These are phyloP conservation scores for Rhynchosporium graminicola DNA, from an alignment of 2,329 filamentous ascomycete species.

Conservation along the genomic window DNA sequence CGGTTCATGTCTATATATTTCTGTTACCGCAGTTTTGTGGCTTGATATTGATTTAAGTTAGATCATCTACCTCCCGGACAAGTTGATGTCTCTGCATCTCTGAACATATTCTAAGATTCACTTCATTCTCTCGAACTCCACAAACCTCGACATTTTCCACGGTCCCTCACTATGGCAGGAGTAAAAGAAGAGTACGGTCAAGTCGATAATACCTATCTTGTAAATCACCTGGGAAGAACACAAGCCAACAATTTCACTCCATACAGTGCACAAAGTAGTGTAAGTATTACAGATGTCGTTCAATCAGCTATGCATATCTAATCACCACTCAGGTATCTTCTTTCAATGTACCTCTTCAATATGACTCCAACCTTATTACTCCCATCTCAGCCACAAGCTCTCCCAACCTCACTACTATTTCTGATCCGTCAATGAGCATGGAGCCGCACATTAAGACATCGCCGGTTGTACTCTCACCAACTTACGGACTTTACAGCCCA, in stretches of 20 bases:
- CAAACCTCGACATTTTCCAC: not conserved
- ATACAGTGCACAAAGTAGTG: conserved; percentile 28
- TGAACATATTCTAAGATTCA: not conserved
- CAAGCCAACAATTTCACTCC: conserved; percentile 28
- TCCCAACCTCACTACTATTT: conserved; percentile 26
- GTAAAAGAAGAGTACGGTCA: not conserved
- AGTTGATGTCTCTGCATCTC: not conserved
- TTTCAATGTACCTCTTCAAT: conserved; percentile 36
- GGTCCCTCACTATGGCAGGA: not conserved
- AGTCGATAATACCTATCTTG: conserved; percentile 10
- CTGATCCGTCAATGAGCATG: conserved; percentile 16
- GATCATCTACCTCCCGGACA: conserved; percentile 8
- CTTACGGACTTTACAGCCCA: conserved; percentile 15
- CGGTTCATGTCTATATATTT: conserved; percentile 22
- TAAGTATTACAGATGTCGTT: not conserved
- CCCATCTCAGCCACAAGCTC: conserved; percentile 35
- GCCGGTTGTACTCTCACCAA: conserved; percentile 17
- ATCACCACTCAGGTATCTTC: conserved; percentile 35
- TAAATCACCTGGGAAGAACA: conserved; percentile 16
- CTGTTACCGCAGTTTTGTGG: conserved; percentile 18
- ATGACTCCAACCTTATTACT: conserved; percentile 35
- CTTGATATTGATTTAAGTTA: conserved; percentile 15
- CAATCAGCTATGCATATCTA: conserved; percentile 16
- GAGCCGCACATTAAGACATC: conserved; percentile 30
- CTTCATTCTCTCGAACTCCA: not conserved